Base-by-base conservation (phyloP, 2,329 filamentous ascomycete species). In the Lachnellula subtilissima region DNA sequence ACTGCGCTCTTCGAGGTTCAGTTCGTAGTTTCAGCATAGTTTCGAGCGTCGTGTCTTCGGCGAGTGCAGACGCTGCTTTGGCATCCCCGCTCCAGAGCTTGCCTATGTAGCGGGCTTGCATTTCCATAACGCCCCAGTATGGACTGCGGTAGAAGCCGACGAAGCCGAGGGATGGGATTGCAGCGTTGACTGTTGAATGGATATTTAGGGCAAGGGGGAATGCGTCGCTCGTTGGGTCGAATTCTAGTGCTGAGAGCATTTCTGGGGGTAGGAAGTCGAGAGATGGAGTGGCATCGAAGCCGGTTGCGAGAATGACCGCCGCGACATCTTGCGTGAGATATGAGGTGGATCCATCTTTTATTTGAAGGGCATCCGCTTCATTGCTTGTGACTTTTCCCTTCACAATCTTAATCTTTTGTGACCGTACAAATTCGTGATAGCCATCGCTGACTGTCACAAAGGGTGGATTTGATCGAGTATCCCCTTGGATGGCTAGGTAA, bases 121-220 rank as follows among this genome's bases (percentile, higher is more conserved):
- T 89, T 70, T 94, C 89, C 79, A 93, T 91, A 0, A 91, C 84
- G 1, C 87, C 87, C 90, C 90, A 95, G 69, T 90, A 94, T 0
- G 89, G 89, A 0, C 88, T 88, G 58, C 90, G 81, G 67, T 95
- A 95, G 71, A 91, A 91, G 0, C 90, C 90, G 1, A 94, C 85
- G 64, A 94, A 92, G 0, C 88, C 89, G 0, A 94, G 73, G 5
- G 80, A 81, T 0, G 85, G 80, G 0, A 91, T 70, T 0, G 76
- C 73, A 0, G 80, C 78, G 56, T 86, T 82, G 54, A 85, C 75
- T 0, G 85, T 85, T 1, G 81, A 82, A 61, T 89, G 85, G 50
- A 87, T 85, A 22, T 86, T 83, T 0, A 94, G 75, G 0, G 87
- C 80, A 1, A 89, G 69, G 0, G 86, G 84, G n/a, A 86, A 77